phyloP scores from a whole-genome alignment of 2,329 filamentous ascomycete genomes.

The Lasiodiplodia sp. region DNA sequence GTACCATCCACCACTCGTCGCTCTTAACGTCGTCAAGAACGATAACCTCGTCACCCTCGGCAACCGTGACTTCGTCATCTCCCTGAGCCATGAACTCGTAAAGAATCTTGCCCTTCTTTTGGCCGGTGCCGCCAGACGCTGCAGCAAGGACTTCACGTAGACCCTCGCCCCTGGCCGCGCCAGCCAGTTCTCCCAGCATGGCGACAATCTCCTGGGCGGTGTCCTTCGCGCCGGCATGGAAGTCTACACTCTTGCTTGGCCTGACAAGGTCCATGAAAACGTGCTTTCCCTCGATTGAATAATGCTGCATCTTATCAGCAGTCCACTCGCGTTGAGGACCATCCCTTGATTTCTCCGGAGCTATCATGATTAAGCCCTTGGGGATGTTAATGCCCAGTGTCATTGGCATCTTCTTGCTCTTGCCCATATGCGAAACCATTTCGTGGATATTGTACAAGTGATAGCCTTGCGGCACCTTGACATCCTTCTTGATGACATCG shows the following conservation, averaged over 20 bases:
- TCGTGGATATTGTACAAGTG: slow-evolving; percentile 97
- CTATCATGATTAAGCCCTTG: slow-evolving; percentile 88
- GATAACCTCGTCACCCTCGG: slow-evolving; percentile 86
- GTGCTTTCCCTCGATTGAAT: slow-evolving; percentile 97
- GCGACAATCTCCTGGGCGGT: slow-evolving; percentile 93
- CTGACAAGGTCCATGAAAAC: slow-evolving; percentile 92
- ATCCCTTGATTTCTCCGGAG: slow-evolving; percentile 82
- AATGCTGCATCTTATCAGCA: slow-evolving; percentile 94
- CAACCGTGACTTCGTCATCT: slow-evolving; percentile 94
- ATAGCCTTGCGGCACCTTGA: slow-evolving; percentile 63
- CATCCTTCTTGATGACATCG: slow-evolving; percentile 53
- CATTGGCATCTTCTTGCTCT: slow-evolving; percentile 98
- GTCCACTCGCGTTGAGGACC: slow-evolving; percentile 91
- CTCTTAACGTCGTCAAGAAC: slow-evolving; percentile 90
- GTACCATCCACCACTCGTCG: slow-evolving; percentile 98
- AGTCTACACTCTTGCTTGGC: slow-evolving; percentile 94
- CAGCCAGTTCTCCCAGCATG: slow-evolving; percentile 86
- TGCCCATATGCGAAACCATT: slow-evolving; percentile 96
- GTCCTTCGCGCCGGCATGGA: slow-evolving; percentile 96
- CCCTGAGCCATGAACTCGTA: slow-evolving; percentile 98
- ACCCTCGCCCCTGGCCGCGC: slow-evolving; percentile 81
- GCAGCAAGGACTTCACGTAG: slow-evolving; percentile 87
- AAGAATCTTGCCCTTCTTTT: slow-evolving; percentile 84
- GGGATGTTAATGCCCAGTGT: slow-evolving; percentile 91
- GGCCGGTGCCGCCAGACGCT: slow-evolving; percentile 66